phyloP scores from a whole-genome alignment of 2,329 filamentous ascomycete species.

The Penicillium sp. region DNA sequence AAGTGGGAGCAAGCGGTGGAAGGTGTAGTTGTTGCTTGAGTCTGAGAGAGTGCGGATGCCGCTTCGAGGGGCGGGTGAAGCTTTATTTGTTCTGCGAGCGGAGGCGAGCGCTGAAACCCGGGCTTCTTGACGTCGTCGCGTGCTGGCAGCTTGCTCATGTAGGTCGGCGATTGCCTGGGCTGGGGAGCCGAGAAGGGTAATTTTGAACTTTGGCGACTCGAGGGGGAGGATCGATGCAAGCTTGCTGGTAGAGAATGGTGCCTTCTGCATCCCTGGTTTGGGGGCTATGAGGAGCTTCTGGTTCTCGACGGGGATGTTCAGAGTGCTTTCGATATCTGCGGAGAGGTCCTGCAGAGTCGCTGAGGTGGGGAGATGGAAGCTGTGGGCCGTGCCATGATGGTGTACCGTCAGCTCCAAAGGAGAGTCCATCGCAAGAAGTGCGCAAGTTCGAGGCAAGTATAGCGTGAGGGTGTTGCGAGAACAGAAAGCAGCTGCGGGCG shows the following conservation, averaged over 20 bases:
- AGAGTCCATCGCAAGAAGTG: conserved; percentile 9
- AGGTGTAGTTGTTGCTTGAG: conserved; percentile 71
- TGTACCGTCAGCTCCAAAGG: conserved; percentile 50
- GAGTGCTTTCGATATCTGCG: conserved; percentile 29
- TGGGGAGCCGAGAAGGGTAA: conserved; percentile 48
- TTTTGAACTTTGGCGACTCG: conserved; percentile 43
- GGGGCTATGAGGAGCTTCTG: conserved; percentile 49
- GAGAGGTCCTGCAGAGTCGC: conserved; percentile 52
- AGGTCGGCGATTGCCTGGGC: conserved; percentile 43
- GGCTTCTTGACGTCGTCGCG: conserved; percentile 29
- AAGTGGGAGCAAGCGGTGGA: conserved; percentile 72
- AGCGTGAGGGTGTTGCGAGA: neutral
- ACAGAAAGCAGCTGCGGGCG: neutral
- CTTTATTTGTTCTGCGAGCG: conserved; percentile 15
- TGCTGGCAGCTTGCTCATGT: conserved; percentile 35
- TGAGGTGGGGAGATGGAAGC: conserved; percentile 47
- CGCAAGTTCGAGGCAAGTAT: neutral
- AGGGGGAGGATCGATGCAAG: conserved; percentile 35
- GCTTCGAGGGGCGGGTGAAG: conserved; percentile 9
- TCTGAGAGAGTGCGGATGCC: conserved; percentile 32
- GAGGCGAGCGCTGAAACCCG: conserved; percentile 28
- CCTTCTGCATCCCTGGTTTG: conserved; percentile 48
- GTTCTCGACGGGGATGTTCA: conserved; percentile 42
- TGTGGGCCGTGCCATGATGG: conserved; percentile 54
- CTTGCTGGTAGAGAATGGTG: conserved; percentile 41